Conservation (phyloP, 345 rosid species). For the Eucalyptus tenuipes region DNA sequence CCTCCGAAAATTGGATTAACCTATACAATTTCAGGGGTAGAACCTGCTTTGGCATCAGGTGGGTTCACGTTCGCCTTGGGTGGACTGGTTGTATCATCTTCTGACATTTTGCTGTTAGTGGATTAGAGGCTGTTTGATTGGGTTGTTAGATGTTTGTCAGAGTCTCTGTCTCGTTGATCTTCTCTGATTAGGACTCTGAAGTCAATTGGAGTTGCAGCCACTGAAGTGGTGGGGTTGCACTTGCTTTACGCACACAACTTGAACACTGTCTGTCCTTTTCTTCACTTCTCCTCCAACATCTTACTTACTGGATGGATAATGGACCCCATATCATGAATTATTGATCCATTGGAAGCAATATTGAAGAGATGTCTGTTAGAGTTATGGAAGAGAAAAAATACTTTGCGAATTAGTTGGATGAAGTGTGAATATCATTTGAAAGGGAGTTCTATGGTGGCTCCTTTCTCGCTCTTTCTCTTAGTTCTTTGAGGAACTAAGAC, state of each 20-base stretch:
- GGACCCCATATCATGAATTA: neutral
- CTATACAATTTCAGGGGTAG: neutral
- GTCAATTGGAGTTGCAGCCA: neutral
- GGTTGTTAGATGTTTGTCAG: neutral
- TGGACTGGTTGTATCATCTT: neutral
- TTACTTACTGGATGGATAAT: neutral
- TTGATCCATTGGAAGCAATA: neutral
- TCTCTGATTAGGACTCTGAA: neutral
- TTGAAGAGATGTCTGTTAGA: neutral
- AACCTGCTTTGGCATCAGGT: neutral
- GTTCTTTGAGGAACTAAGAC: neutral
- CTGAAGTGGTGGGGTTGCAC: neutral
- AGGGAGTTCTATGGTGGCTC: neutral
- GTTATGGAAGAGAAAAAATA: neutral
- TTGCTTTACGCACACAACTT: neutral
- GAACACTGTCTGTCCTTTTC: neutral
- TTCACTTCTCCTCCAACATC: neutral
- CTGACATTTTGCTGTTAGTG: neutral
- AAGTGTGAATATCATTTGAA: neutral
- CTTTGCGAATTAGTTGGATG: neutral
- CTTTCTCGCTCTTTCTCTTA: neutral
- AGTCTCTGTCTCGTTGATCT: neutral
- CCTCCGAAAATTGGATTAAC: neutral
- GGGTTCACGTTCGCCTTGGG: neutral
- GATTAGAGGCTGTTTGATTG: neutral